Percentiles rank a stretch among this genome's conserved stretches.
Evolutionary conservation across 2,329 filamentous ascomycete species (phyloP).

Genomic region (Achaetomium macrosporum): DNA sequence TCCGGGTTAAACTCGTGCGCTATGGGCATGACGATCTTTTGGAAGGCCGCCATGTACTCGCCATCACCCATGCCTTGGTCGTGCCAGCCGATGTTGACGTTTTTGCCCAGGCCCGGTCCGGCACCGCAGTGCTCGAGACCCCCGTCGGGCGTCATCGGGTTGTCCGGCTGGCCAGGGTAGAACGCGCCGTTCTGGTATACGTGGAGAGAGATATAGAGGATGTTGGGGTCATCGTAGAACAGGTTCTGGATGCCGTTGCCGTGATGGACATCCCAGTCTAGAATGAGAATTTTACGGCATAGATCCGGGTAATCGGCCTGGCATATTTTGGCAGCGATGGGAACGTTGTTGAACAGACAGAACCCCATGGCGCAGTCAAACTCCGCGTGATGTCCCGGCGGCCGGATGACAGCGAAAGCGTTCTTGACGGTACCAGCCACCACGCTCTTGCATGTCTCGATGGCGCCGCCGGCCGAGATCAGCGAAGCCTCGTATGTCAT

Average conservation of each 20-base stretch:
- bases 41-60: constrained; percentile 94
- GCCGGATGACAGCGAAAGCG: constrained; percentile 89
- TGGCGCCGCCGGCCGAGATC: constrained; percentile 84
- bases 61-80: constrained; percentile 84
- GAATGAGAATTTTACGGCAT: constrained; percentile 83
- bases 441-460: constrained; percentile 93
- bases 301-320: constrained; percentile 71
- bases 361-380: constrained; percentile 83
- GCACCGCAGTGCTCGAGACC: constrained; percentile 55
- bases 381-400: constrained; percentile 93
- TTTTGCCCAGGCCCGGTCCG: constrained; percentile 51
- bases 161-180: constrained; percentile 66
- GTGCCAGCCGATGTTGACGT: constrained; percentile 63
- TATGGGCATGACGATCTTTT: constrained; percentile 94
- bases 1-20: constrained; percentile 91
- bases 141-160: constrained; percentile 53
- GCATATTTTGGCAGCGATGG: constrained; percentile 83
- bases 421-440: constrained; percentile 81
- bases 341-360: constrained; percentile 97
- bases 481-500: constrained; percentile 76
- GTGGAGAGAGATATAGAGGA: constrained; percentile 92
- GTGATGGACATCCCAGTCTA: constrained; percentile 82
- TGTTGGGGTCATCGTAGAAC: constrained; percentile 90
- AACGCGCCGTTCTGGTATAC: constrained; percentile 79
- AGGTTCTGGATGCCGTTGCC: constrained; percentile 95